A percentile compares a stretch with the other conserved stretches of the same genome.
Conservation (phyloP, 306 rosid species). For the Sechiopsis laciniata region DNA sequence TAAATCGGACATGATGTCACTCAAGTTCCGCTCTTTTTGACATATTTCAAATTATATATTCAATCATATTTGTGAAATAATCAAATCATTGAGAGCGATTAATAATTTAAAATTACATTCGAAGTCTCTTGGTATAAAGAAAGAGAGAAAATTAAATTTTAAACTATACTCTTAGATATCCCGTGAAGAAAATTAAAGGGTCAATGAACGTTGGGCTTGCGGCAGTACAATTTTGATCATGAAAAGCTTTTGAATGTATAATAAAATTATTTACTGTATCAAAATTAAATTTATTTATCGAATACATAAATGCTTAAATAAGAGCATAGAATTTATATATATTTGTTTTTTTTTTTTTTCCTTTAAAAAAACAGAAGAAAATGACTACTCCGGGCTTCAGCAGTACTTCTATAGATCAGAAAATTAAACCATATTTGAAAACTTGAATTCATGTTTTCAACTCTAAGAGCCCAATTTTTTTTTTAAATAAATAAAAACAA, state of each 20-base stretch:
- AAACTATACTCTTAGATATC: not conserved
- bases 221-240: not conserved
- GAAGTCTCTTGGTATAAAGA: not conserved
- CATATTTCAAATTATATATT: no score
- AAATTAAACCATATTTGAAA: not conserved
- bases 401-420: not conserved
- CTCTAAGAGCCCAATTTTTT: not conserved
- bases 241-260: conserved; percentile 9
- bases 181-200: not conserved
- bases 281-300: not conserved
- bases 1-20: no score
- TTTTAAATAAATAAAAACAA: not conserved
- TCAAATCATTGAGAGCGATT: not conserved
- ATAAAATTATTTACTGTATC: not conserved
- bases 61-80: not conserved
- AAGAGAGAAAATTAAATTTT: not conserved
- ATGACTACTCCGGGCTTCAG: not conserved
- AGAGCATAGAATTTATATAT: not conserved
- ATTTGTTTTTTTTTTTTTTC: no score
- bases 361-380: no score
- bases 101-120: not conserved
- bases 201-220: not conserved
- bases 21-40: no score
- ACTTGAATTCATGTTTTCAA: not conserved
- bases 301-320: not conserved